A percentile compares a stretch with the other conserved stretches of the same genome.
These are phyloP conservation scores for Alternaria gansuensis DNA, from an alignment of 2,329 filamentous ascomycete genomes.

Conservation along the genomic window DNA sequence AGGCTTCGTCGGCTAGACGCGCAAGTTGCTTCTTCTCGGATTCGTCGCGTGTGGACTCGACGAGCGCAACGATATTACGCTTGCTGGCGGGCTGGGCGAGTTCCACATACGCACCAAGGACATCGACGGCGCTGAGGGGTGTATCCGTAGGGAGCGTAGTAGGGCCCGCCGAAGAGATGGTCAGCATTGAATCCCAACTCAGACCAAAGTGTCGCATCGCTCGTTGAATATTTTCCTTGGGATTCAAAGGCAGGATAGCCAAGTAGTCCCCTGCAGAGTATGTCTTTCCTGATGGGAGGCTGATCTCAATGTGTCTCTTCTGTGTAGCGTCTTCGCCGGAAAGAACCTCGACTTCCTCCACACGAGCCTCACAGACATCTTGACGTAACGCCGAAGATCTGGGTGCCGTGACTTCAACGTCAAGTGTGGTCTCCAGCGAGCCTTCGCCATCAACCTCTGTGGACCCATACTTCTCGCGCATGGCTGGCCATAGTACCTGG, in stretches of 20 bases:
- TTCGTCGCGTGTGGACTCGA: slow-evolving; percentile 61
- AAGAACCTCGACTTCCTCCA: slow-evolving; percentile 46
- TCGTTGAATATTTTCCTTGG: slow-evolving; percentile 66
- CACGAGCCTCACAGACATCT: slow-evolving; percentile 49
- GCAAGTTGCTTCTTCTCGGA: slow-evolving; percentile 60
- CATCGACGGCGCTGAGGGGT: slow-evolving; percentile 68
- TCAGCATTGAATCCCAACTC: slow-evolving; percentile 73
- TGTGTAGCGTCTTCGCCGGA: slow-evolving; percentile 38
- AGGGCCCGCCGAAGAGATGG: slow-evolving; percentile 67
- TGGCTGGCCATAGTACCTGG: slow-evolving; percentile 49
- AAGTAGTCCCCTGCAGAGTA: slow-evolving; percentile 82
- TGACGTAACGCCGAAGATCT: slow-evolving; percentile 50
- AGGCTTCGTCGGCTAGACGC: slow-evolving; percentile 56
- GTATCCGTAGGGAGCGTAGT: slow-evolving; percentile 71
- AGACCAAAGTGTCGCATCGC: slow-evolving; percentile 72
- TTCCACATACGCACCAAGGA: slow-evolving; percentile 77
- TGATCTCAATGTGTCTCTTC: slow-evolving; percentile 56
- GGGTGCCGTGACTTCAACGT: slow-evolving; percentile 48
- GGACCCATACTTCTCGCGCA: slow-evolving; percentile 45
- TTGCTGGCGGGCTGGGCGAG: slow-evolving; percentile 76
- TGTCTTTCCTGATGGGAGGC: slow-evolving; percentile 59
- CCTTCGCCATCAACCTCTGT: slow-evolving; percentile 34
- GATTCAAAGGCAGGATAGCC: slow-evolving; percentile 76
- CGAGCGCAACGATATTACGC: slow-evolving; percentile 63
- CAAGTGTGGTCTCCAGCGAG: slow-evolving; percentile 40